Evolutionary conservation across 306 rosid genomes (phyloP), one percentile per base, ranked within the genome.

Genomic region (Medicago arabica): DNA sequence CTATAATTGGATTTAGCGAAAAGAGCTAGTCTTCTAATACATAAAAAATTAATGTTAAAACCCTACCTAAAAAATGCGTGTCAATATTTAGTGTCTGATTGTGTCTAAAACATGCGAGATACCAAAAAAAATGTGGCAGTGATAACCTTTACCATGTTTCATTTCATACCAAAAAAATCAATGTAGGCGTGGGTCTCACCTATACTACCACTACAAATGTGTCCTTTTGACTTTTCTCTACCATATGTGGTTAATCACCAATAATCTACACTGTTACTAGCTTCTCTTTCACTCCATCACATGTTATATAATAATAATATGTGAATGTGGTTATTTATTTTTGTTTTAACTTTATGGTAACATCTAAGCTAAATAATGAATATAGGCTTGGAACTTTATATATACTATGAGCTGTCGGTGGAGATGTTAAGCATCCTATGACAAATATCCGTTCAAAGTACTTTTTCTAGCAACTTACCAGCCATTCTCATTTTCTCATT

Each of bases 351-450:
- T 53, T 75, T 69, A 38, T 16, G 67, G 67, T 61, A 50, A 50
- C 72, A 80, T 50, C 19, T 18, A 58, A 12, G 15, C 19, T 18
- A 58, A 12, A 21, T 25, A 76, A 39, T 59, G 12, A 59, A 59
- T 25, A 12, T 58, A 58, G 39, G 3, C 11, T 12, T 58, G 60
- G 36, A 68, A 69, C 61, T 31, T 58, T 23, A 23, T 23, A 23
- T 59, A 28, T 43, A 41, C 49, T 80, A 61, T 49, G 15, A 63
- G 77, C 38, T 81, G 88, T 78, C 86, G 84, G 83, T 78, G 76
- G 67, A 78, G 18, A 63, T 69, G n/a, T 53, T 59, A 31, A 82
- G 88, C 84, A 85, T 85, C 86, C 88, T 58, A 78, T 78, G 88
- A 73, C 60, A 69, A 3, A 74, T 78, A 50, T 58, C 73, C 65